phyloP scores from a whole-genome alignment of 1,139 yeast species.

The Geotrichum restrictum region DNA sequence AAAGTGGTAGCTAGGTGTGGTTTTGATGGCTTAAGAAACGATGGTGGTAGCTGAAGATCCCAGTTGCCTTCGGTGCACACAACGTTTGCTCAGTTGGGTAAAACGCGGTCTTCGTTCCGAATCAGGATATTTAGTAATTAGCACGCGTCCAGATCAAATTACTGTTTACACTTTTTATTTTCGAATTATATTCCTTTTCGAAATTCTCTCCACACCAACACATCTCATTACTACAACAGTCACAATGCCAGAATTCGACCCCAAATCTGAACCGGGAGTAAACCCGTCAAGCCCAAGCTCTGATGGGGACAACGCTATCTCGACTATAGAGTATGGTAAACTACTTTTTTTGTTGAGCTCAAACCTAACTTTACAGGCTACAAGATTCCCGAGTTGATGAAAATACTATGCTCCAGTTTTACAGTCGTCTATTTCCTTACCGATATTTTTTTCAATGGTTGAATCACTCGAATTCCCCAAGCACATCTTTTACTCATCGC shows the following conservation, averaged over 20 bases:
- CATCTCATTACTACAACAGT: neutral
- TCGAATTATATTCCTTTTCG: neutral
- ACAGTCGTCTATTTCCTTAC: conserved; percentile 60
- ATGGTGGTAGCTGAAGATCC: conserved; percentile 13
- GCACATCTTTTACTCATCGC: conserved; percentile 66
- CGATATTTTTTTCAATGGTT: conserved; percentile 79
- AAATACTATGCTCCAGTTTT: conserved; percentile 44
- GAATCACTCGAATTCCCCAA: conserved; percentile 73
- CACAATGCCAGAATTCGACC: conserved; percentile 10
- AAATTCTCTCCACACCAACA: neutral
- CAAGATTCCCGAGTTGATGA: conserved; percentile 17
- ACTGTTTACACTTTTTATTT: neutral
- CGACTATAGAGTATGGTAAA: conserved; percentile 3
- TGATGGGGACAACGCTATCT: neutral
- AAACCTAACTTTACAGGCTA: conserved; percentile 2
- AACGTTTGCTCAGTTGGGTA: conserved; percentile 11
- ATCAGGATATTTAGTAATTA: conserved; percentile 9
- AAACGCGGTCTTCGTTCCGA: conserved; percentile 2
- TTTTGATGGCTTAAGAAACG: conserved; percentile 1
- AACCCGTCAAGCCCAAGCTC: neutral
- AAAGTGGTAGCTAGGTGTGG: neutral
- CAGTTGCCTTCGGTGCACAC: conserved; percentile 11
- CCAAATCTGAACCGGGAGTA: neutral
- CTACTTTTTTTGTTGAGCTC: neutral
- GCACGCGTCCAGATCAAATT: neutral